Conservation (phyloP, 495 filamentous ascomycete species). For the Xylaria longipes region DNA sequence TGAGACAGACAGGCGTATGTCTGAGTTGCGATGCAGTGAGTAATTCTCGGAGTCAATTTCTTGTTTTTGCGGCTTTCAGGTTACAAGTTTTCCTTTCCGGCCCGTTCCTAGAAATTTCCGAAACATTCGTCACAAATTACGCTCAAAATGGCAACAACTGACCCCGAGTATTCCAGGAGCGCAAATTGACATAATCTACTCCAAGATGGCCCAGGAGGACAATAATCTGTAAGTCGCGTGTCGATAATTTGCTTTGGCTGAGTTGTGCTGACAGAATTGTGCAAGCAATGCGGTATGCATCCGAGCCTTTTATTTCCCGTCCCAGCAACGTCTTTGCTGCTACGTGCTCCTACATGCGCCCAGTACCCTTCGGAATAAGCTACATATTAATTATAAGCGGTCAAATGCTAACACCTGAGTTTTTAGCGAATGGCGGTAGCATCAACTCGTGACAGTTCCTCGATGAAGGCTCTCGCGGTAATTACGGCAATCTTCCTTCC, state of each 20-base stretch:
- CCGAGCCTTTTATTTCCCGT: not conserved
- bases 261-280: not conserved
- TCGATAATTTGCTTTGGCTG: not conserved
- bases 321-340: not conserved
- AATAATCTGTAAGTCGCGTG: constrained; percentile 40
- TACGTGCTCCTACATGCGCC: not conserved
- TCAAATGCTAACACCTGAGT: not conserved
- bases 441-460: constrained; percentile 43
- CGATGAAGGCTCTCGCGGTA: constrained; percentile 44
- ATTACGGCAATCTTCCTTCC: constrained; percentile 46
- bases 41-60: not conserved
- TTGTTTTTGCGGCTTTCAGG: not conserved
- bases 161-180: constrained; percentile 25
- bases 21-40: constrained; percentile 36
- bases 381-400: not conserved
- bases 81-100: not conserved
- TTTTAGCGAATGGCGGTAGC: constrained; percentile 43
- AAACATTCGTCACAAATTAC: not conserved
- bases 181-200: constrained; percentile 46
- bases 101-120: not conserved
- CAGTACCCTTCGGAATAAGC: not conserved
- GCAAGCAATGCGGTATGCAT: constrained; percentile 7
- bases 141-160: not conserved
- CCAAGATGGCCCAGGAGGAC: constrained; percentile 46
- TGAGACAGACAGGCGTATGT: constrained; percentile 44